Evolutionary conservation across 768 basidiomycete genomes (phyloP).

Genomic region (Gloeopeniophorella convolvens): DNA sequence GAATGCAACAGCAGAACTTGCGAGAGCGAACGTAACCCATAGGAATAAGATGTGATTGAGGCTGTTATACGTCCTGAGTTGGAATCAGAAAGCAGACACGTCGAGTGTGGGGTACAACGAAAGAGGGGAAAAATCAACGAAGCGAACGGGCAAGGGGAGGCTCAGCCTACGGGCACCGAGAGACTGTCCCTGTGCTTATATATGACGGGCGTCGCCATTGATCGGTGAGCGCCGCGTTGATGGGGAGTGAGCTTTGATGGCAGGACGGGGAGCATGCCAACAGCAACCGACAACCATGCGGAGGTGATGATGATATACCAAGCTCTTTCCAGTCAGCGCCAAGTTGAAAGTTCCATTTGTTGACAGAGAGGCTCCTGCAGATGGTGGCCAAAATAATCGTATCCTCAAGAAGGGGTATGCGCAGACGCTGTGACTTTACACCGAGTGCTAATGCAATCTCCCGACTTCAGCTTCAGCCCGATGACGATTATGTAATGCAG

Average conservation of each 20-base stretch:
- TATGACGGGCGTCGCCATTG: not conserved
- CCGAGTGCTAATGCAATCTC: no score
- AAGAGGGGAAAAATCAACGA: not conserved
- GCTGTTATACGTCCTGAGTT: not conserved
- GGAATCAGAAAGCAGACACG: not conserved
- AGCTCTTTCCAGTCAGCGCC: no score
- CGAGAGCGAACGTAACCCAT: slow-evolving; percentile 48
- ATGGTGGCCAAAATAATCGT: no score
- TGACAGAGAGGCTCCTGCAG: no score
- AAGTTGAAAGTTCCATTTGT: no score
- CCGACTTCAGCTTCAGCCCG: no score
- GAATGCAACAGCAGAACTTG: slow-evolving; percentile 60
- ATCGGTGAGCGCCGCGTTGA: slow-evolving; percentile 1
- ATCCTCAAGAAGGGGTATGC: no score
- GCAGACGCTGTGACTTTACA: no score
- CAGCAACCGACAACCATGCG: no score
- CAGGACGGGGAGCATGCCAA: not conserved
- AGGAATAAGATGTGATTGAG: not conserved
- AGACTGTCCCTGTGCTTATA: not conserved
- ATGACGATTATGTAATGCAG: no score
- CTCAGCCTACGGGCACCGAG: slow-evolving; percentile 10
- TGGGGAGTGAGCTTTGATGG: not conserved
- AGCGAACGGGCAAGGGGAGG: slow-evolving; percentile 9
- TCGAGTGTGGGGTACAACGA: not conserved
- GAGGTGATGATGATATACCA: no score